These are phyloP conservation scores for Eucalyptus cladocalyx DNA, from an alignment of 345 rosid species.

Conservation along the genomic window DNA sequence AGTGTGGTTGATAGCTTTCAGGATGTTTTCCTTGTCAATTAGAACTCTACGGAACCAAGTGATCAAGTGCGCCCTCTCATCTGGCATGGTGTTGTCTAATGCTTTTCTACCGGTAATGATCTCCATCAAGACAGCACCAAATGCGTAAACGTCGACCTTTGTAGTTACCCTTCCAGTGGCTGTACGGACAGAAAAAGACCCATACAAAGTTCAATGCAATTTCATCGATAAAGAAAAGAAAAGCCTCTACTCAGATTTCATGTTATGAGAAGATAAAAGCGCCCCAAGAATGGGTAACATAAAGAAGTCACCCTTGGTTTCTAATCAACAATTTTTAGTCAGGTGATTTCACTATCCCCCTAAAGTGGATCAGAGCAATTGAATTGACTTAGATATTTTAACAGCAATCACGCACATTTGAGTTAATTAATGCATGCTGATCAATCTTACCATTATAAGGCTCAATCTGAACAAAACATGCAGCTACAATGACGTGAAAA, in stretches of 20 bases:
- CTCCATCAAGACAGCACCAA: conserved; percentile 89
- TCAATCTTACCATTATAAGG: background rate
- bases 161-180: conserved; percentile 94
- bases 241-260: background rate
- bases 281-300: background rate
- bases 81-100: conserved; percentile 54
- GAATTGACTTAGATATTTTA: background rate
- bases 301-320: background rate
- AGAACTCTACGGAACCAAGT: conserved; percentile 71
- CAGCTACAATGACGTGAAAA: background rate
- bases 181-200: conserved; percentile 4
- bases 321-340: background rate
- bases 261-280: background rate
- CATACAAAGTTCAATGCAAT: background rate
- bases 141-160: conserved; percentile 81
- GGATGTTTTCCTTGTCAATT: conserved; percentile 53
- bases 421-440: background rate
- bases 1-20: conserved; percentile 42
- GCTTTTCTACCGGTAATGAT: conserved; percentile 77
- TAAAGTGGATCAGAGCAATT: background rate
- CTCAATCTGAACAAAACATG: background rate
- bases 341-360: background rate
- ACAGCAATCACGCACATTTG: background rate
- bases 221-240: background rate
- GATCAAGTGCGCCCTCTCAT: conserved; percentile 62